Evolutionary conservation across 1,139 yeast genomes (phyloP).

Genomic region (Saccharomyces hybrid): DNA sequence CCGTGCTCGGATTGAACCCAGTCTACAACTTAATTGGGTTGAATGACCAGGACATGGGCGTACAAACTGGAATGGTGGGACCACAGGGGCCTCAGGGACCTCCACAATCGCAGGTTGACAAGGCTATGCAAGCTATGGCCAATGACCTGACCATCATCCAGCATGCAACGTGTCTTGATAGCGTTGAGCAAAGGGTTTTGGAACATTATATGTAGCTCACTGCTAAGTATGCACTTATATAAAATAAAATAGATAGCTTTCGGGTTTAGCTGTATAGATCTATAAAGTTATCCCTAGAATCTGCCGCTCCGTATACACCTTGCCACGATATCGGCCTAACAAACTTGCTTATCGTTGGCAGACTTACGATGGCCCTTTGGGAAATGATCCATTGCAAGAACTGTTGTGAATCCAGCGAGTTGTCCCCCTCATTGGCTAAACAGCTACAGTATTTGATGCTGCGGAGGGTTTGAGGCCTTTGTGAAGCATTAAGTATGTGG

Average conservation of each 20-base stretch:
- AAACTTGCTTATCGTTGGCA: slow-evolving; percentile 32
- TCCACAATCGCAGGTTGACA: slow-evolving; percentile 46
- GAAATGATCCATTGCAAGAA: slow-evolving; percentile 37
- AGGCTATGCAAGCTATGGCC: slow-evolving; percentile 57
- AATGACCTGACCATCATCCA: slow-evolving; percentile 65
- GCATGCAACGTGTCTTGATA: slow-evolving; percentile 52
- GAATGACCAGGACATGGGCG: slow-evolving; percentile 43
- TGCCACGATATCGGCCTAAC: slow-evolving; percentile 69
- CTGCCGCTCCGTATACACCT: slow-evolving; percentile 72
- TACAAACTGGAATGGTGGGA: slow-evolving; percentile 31
- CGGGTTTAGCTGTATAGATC: not conserved
- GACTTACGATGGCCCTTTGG: slow-evolving; percentile 13
- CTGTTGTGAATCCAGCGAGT: slow-evolving; percentile 59
- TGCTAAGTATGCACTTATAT: slow-evolving; percentile 55
- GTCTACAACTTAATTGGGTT: slow-evolving; percentile 60
- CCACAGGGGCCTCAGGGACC: slow-evolving; percentile 39
- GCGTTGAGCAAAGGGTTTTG: slow-evolving; percentile 59
- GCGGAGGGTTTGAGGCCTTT: slow-evolving; percentile 7
- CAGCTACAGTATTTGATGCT: slow-evolving; percentile 30
- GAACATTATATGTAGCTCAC: slow-evolving; percentile 36
- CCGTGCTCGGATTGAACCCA: slow-evolving; percentile 76
- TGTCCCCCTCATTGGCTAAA: slow-evolving; percentile 85
- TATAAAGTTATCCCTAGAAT: slow-evolving; percentile 15
- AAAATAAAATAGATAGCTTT: not conserved
- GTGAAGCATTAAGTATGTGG: slow-evolving; percentile 22